phyloP scores from a whole-genome alignment of 805 yeast genomes.

The Candida nanaspora region DNA sequence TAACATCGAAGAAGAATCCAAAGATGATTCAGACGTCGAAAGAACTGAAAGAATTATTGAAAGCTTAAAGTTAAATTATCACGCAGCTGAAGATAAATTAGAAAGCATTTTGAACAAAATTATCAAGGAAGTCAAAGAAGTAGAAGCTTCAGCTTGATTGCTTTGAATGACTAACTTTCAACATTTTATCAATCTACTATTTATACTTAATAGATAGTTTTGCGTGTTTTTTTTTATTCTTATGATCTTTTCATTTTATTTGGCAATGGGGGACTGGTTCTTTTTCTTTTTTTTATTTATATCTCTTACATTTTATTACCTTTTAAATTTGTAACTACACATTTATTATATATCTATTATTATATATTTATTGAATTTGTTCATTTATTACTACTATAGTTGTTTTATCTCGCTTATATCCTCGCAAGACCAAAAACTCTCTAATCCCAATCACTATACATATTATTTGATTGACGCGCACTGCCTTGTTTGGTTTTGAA shows the following conservation, averaged over 20 bases:
- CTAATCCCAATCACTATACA: no score
- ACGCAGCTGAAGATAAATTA: constrained; percentile 14
- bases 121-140: constrained; percentile 5
- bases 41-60: constrained; percentile 15
- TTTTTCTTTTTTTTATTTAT: not conserved
- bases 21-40: constrained; percentile 14
- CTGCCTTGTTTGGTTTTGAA: no score
- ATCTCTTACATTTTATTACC: not conserved
- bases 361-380: no score
- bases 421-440: no score
- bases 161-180: no score
- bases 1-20: constrained; percentile 1
- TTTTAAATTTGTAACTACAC: not conserved
- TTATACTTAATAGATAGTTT: not conserved
- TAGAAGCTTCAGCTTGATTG: no score
- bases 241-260: not conserved
- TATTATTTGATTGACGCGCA: no score
- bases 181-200: no score
- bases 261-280: not conserved
- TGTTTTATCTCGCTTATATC: no score
- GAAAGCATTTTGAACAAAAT: constrained; percentile 14
- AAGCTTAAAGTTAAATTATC: constrained; percentile 13
- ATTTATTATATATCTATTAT: not conserved
- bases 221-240: not conserved
- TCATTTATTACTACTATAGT: no score